These are phyloP conservation scores for Stylonectria norvegica DNA, from an alignment of 2,329 filamentous ascomycete genomes.

Conservation along the genomic window DNA sequence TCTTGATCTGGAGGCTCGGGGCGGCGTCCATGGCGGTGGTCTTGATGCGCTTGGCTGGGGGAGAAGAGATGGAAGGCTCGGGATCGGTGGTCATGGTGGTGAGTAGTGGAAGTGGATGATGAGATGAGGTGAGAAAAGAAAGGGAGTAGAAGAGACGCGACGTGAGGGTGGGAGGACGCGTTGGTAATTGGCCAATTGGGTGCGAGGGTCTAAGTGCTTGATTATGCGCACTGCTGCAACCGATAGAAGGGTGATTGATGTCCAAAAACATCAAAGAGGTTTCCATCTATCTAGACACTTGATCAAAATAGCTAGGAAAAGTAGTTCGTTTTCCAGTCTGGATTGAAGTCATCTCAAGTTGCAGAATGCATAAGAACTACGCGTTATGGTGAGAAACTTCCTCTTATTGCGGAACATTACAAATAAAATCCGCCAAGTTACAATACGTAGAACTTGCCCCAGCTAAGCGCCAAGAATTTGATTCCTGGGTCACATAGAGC, in stretches of 20 bases:
- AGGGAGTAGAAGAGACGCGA: constrained; percentile 22
- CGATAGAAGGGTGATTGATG: background rate
- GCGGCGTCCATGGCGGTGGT: constrained; percentile 45
- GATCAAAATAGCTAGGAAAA: no score
- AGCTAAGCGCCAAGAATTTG: no score
- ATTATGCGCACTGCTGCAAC: constrained; percentile 4
- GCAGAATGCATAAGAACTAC: no score
- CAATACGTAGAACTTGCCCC: no score
- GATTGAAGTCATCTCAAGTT: no score
- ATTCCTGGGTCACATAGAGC: no score
- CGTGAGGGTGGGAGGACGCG: constrained; percentile 26
- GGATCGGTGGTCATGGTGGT: constrained; percentile 24
- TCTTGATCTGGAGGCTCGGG: constrained; percentile 79
- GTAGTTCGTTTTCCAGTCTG: no score
- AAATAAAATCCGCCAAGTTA: no score
- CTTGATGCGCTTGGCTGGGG: constrained; percentile 78
- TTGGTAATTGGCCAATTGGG: constrained; percentile 29
- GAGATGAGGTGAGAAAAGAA: background rate
- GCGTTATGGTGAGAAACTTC: no score
- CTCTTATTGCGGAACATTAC: no score
- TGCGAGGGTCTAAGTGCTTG: constrained; percentile 20
- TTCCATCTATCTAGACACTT: no score
- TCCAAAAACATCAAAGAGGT: no score
- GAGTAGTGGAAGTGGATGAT: background rate
- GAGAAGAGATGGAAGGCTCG: constrained; percentile 58